A percentile compares a stretch with the other conserved stretches of the same genome.
Evolutionary conservation across 352 stramenopile genomes (phyloP).

Genomic region (Globisporangium cederbergense): DNA sequence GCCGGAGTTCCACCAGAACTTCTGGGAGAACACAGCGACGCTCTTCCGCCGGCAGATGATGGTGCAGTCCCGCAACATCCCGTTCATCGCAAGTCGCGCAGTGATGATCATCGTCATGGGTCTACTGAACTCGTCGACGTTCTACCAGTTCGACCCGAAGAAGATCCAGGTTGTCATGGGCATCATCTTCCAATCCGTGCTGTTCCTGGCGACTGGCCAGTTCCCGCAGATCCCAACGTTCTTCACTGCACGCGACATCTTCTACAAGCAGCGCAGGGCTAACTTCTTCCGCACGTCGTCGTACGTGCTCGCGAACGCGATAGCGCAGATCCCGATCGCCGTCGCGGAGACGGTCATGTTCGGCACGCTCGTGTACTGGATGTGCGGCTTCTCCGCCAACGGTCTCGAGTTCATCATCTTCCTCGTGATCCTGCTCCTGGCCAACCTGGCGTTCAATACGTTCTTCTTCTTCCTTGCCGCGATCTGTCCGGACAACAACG

Average conservation of each 20-base stretch:
- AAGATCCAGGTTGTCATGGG: conserved; percentile 14
- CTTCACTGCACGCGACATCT: conserved; percentile 11
- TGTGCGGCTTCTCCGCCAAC: conserved; percentile 11
- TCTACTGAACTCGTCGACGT: conserved; percentile 15
- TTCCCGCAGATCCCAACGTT: conserved; percentile 14
- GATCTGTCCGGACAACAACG: conserved; percentile 6
- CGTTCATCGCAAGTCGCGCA: conserved; percentile 13
- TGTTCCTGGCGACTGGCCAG: conserved; percentile 20
- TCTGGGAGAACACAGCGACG: conserved; percentile 22
- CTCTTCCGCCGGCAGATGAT: conserved; percentile 48
- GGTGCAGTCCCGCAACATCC: conserved; percentile 28
- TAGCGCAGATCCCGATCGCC: conserved; percentile 11
- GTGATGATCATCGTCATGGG: conserved; percentile 20
- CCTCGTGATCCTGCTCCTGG: conserved; percentile 16
- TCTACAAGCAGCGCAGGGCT: conserved; percentile 19
- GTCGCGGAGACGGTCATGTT: conserved; percentile 13
- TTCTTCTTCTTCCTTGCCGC: conserved; percentile 24
- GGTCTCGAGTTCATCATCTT: conserved; percentile 9
- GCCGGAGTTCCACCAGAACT: conserved; percentile 31
- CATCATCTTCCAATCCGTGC: conserved; percentile 10
- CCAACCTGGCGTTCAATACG: conserved; percentile 21
- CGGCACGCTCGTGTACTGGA: conserved; percentile 20
- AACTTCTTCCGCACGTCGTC: conserved; percentile 16
- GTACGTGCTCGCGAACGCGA: conserved; percentile 14
- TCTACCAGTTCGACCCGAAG: conserved; percentile 16